Base-by-base conservation (phyloP, 371 early-diverging fungal species). In the Dinochytrium kinnereticum region DNA sequence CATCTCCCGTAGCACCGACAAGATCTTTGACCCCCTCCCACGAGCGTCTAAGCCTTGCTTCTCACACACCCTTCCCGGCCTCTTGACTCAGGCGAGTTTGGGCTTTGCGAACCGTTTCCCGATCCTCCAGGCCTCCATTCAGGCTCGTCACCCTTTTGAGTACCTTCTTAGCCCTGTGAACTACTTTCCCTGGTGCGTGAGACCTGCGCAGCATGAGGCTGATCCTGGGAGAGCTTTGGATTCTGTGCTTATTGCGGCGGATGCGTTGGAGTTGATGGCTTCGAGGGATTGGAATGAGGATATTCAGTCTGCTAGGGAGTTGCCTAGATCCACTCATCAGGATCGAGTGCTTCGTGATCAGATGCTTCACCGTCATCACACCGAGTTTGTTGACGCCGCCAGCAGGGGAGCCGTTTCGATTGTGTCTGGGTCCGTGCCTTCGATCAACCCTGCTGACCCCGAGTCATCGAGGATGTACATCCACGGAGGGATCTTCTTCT, bases 201-300 rank as follows among this genome's bases (percentile, higher is more conserved):
- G 87, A 65, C 78, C 78, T 10, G 81, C 84, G n/a, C 15, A 31
- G 10, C 90, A 89, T 71, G 78, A 81, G 15, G 87, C 85, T 36
- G 94, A 93, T 71, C 79, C 88, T 39, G 83, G 90, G 30, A 90
- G 93, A 34, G 85, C 89, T 30, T 79, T 91, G 31, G 94, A 94
- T 71, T 77, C 87, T 28, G 83, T 88, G 50, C 81, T 95, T 34
- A 81, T 84, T 71, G 85, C 87, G 59, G 89, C 91, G 3, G 85
- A 86, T 34, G 68, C 65, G 15, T 76, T 87, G 3, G 94, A 94
- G 66, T 87, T 90, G 1, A 89, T 90, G 0, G 94, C 92, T 13
- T 71, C 94, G 68, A 91, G 95, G 51, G 97, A 98, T 80, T 98
- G 97, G 97, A 97, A 98, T 84, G 97, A 98, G 69, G 97, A 98